Base-by-base conservation (phyloP, 805 yeast species). In the Candida anglica region DNA sequence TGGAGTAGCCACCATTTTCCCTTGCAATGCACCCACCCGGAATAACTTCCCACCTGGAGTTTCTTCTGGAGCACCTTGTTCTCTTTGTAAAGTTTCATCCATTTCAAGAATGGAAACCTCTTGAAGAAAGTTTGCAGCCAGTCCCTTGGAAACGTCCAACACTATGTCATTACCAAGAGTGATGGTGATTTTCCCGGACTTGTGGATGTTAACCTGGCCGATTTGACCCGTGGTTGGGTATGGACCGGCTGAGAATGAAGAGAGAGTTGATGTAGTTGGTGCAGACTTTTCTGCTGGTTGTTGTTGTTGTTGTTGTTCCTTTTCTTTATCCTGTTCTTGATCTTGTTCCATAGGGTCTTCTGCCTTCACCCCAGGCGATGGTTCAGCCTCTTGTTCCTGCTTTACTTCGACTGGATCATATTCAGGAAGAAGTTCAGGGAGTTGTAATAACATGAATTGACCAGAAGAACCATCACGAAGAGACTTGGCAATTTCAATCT, bases 101-200 rank as follows among this genome's bases (percentile, higher is more conserved):
- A 68, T 58, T 1, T 78, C 73, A n/a, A 81, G 43, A 14, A 75
- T 59, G 2, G 82, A 76, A 7, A 86, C 66, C 38, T 86, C 91
- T 54, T 91, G 96, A 18, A 83, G 59, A 41, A 87, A 80, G 4
- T 74, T 68, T 5, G 84, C 56, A 9, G 79, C 71, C 3, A 86
- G 77, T 11, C 96, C 96, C 47, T 75, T 71, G 4, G 79, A 66
- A 15, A 88, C 78, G 37, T 82, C 86, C 28, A 66, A 44, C 70
- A 80, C 72, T 3, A 74, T 67, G 6, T 77, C 73, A 33, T 77
- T 74, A 10, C 95, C 96, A 24, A 91, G 62, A 39, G 77, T 73
- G 56, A 89, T 72, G 3, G 94, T 71, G 15, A 87, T 56, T 52
- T 75, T 85, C 3, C 98, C 98, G 1, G 96, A 86, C 48, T 80